Evolutionary conservation across 2,329 filamentous ascomycete species (phyloP), one percentile per base, ranked within the genome.

Genomic region (Monilinia polystroma): DNA sequence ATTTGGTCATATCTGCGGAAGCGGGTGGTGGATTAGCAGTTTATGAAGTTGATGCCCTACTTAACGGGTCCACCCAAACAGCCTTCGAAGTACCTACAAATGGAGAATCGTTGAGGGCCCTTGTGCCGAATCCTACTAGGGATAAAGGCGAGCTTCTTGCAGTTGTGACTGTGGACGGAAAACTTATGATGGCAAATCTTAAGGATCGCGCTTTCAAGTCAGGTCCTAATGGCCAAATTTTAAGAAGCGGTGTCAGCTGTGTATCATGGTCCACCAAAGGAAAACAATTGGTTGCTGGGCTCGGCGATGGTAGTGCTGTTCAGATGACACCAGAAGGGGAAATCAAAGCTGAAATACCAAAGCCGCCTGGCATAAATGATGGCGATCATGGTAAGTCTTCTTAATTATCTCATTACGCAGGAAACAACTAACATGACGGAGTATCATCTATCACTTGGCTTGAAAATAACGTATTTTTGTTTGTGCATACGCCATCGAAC

Each of bases 241-340:
- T 96, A 70, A 91, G 89, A 74, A 82, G 85, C 38, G 88, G 90
- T 58, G 93, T 96, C 38, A 93, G 89, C 75, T 95, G 90, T 74
- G 85, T 92, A 7, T 89, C 91, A 66, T 99, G 96, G 95, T 99
- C 95, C 77, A 90, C 87, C 68, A 92, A 89, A 76, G 95, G 95
- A 57, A 99, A 97, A 77, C 94, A 98, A 76, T 82, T 99, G 54
- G 89, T 96, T 55, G 93, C 92, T 71, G 95, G 96, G 20, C 82
- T 95, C 72, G 87, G 83, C 8, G 87, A 97, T 78, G 95, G 95
- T 67, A 88, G 87, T 16, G 88, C 90, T 63, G 85, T 85, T 66
- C 93, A 97, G 77, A 89, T 98, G 85, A 92, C 91, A 10, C 91
- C 90, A 0, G 86, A 92, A 72, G 94, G 94, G 57, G 84, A 84